These are phyloP conservation scores for Fragosphaeria purpurea DNA, from an alignment of 2,329 filamentous ascomycete species.

Conservation along the genomic window DNA sequence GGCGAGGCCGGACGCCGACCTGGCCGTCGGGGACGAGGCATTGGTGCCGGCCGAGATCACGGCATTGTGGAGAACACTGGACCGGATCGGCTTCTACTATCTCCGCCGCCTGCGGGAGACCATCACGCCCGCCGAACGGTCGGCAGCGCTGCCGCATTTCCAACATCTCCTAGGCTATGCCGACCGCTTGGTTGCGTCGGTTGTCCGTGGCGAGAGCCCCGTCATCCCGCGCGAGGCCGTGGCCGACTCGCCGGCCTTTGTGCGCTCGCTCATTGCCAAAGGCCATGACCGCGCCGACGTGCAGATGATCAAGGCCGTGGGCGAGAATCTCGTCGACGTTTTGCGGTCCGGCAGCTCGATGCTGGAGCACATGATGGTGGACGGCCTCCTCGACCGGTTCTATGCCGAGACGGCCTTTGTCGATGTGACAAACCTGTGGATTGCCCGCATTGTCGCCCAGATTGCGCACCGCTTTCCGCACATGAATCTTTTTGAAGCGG, in stretches of 20 bases:
- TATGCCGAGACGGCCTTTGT: conserved; percentile 18
- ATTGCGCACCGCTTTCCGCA: conserved; percentile 15
- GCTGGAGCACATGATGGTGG: conserved; percentile 24
- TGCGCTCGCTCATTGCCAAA: background rate
- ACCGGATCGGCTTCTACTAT: conserved; percentile 7
- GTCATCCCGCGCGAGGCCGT: background rate
- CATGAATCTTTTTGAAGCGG: conserved; percentile 28
- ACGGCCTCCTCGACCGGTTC: conserved; percentile 24
- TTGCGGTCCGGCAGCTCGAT: conserved; percentile 7
- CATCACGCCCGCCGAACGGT: conserved; percentile 4
- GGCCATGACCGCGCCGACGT: conserved; percentile 8
- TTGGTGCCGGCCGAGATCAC: too few species aligned
- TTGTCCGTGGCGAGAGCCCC: too few species aligned
- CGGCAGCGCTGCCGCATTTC: conserved; percentile 8
- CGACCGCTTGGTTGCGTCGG: conserved; percentile 2
- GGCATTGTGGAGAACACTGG: background rate
- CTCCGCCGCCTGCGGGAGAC: conserved; percentile 5
- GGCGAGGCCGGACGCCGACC: too few species aligned
- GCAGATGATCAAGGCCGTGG: conserved; percentile 9
- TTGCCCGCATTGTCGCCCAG: conserved; percentile 13
- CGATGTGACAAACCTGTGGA: conserved; percentile 14
- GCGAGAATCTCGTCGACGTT: conserved; percentile 6
- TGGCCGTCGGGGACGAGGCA: too few species aligned
- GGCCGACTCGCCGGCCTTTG: conserved; percentile 6
- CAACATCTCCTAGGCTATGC: conserved; percentile 4